Conservation (phyloP, 2,329 filamentous ascomycete species). For the Penicillium expansum region DNA sequence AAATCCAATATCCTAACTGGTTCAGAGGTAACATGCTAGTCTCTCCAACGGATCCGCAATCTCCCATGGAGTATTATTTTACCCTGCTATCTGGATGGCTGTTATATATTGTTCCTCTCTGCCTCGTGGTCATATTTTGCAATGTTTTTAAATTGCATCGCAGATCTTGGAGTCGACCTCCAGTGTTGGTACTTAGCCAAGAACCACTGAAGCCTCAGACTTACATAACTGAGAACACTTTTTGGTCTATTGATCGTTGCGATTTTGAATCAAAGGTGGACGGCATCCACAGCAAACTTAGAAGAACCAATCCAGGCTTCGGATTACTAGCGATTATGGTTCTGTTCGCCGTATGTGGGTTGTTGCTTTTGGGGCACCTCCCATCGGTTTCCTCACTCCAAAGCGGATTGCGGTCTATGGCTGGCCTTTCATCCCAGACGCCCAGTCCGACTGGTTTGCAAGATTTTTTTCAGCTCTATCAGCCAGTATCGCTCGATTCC, state of each 20-base stretch:
- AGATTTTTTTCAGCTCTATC: constrained; percentile 67
- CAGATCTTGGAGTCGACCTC: neutral
- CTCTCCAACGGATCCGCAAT: neutral
- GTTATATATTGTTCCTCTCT: neutral
- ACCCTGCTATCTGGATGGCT: neutral
- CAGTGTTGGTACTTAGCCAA: neutral
- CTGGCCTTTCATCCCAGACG: neutral
- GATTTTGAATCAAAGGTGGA: no score
- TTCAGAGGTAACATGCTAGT: neutral
- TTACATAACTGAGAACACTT: neutral
- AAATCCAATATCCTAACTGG: neutral
- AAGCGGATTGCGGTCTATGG: neutral
- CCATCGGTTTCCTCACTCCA: neutral
- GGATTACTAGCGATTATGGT: neutral
- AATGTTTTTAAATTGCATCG: neutral
- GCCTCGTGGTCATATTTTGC: neutral
- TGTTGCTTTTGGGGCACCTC: neutral
- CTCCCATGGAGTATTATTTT: neutral
- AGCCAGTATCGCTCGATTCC: constrained; percentile 58
- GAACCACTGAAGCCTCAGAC: neutral
- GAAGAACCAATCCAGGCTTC: neutral
- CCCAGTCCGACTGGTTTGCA: constrained; percentile 36
- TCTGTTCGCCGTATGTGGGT: neutral
- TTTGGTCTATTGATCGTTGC: neutral
- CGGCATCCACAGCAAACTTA: neutral